These are phyloP conservation scores for Mortierella sp. DNA, from an alignment of 371 early-diverging fungal genomes.

Conservation along the genomic window DNA sequence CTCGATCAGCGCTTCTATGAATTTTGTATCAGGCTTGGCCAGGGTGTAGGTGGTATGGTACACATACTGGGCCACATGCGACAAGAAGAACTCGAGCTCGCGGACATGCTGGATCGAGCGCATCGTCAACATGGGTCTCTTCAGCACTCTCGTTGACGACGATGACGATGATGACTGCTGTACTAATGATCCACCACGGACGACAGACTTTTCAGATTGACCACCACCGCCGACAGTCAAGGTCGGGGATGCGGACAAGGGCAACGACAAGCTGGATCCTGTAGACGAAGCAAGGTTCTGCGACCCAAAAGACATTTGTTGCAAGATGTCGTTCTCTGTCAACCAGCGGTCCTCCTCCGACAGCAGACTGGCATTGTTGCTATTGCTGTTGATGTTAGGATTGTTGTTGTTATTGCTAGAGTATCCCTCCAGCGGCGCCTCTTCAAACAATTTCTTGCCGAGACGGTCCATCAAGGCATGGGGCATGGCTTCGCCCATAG, in stretches of 20 bases:
- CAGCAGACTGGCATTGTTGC: conserved; percentile 15
- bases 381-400: conserved; percentile 10
- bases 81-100: conserved; percentile 84
- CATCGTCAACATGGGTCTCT: conserved; percentile 83
- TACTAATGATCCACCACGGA: conserved; percentile 9
- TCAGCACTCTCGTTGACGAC: conserved; percentile 57
- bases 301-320: conserved; percentile 42
- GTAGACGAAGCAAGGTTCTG: conserved; percentile 12
- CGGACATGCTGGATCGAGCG: conserved; percentile 74
- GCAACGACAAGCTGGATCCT: conserved; percentile 25
- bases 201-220: not conserved
- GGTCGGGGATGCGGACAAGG: conserved; percentile 16
- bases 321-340: conserved; percentile 47
- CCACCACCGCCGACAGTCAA: not conserved
- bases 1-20: conserved; percentile 82
- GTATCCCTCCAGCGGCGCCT: conserved; percentile 52
- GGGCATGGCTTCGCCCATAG: conserved; percentile 61
- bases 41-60: conserved; percentile 81
- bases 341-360: conserved; percentile 43
- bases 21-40: conserved; percentile 80
- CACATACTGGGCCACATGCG: conserved; percentile 78
- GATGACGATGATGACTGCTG: conserved; percentile 5
- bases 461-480: conserved; percentile 72
- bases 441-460: conserved; percentile 65
- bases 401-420: conserved; percentile 11